Evolutionary conservation across 371 early-diverging fungal genomes (phyloP).

Genomic region (Catenaria anguillulae): DNA sequence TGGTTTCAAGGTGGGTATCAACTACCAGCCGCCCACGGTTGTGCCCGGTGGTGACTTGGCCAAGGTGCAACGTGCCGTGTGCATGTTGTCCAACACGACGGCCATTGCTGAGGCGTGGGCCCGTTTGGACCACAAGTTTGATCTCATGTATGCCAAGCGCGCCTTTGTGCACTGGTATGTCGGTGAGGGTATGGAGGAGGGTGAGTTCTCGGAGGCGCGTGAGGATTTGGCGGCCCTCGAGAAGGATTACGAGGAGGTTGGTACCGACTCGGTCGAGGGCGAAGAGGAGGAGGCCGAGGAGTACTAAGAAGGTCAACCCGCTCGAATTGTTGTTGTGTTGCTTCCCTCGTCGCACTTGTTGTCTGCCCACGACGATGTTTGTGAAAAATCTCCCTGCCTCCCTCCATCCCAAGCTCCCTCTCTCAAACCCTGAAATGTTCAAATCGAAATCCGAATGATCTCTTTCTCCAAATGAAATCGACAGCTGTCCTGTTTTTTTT

Average conservation of each 20-base stretch:
- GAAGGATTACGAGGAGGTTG: constrained; percentile 98
- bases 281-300: neutral
- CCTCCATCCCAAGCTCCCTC: too few relatives aligned
- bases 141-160: constrained; percentile 93
- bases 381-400: too few relatives aligned
- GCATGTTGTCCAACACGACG: constrained; percentile 92
- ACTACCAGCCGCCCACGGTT: constrained; percentile 74
- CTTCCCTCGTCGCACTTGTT: too few relatives aligned
- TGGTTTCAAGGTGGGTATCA: constrained; percentile 96
- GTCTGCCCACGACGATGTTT: too few relatives aligned
- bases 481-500: too few relatives aligned
- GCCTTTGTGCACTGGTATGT: constrained; percentile 99
- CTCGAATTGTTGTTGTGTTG: too few relatives aligned
- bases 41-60: constrained; percentile 89
- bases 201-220: constrained; percentile 99
- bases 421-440: too few relatives aligned
- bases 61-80: constrained; percentile 83
- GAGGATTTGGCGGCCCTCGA: constrained; percentile 99
- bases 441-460: too few relatives aligned
- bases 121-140: constrained; percentile 89
- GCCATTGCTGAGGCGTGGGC: constrained; percentile 95
- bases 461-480: too few relatives aligned
- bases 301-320: neutral
- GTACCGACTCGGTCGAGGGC: constrained; percentile 51
- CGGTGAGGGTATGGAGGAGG: constrained; percentile 94